Percentiles rank a stretch among this genome's conserved stretches.
Conservation (phyloP, 2,329 filamentous ascomycete species). For the Colletotrichum plurivorum region DNA sequence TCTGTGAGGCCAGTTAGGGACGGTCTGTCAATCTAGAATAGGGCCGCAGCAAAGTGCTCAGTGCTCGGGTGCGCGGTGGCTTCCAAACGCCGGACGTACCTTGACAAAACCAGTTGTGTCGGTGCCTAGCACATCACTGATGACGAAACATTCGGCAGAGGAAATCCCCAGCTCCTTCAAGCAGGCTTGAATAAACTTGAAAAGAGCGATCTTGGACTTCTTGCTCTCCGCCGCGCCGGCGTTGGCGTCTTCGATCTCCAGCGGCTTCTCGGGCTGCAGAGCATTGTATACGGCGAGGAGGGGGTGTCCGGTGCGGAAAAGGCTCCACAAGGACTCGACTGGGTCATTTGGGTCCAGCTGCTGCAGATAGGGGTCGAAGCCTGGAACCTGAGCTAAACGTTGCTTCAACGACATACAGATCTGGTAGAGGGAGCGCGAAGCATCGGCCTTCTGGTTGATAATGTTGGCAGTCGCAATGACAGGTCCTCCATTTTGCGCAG, state of each 20-base stretch:
- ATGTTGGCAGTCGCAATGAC: constrained; percentile 90
- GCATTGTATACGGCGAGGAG: constrained; percentile 92
- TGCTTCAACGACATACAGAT: constrained; percentile 90
- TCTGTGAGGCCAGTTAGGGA: constrained; percentile 54
- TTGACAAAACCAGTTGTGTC: constrained; percentile 99
- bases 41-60: background rate
- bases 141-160: constrained; percentile 88
- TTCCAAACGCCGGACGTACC: constrained; percentile 60
- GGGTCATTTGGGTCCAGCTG: constrained; percentile 81
- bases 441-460: constrained; percentile 96
- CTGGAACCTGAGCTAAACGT: constrained; percentile 85
- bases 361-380: constrained; percentile 81
- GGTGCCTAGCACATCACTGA: constrained; percentile 91
- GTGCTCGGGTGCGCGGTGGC: constrained; percentile 4
- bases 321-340: constrained; percentile 91
- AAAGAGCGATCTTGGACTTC: constrained; percentile 87
- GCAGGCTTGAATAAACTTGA: constrained; percentile 93
- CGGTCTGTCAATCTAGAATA: background rate
- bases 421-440: constrained; percentile 92
- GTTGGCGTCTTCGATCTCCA: constrained; percentile 76
- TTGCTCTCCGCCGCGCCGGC: constrained; percentile 75
- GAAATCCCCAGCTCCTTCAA: constrained; percentile 85
- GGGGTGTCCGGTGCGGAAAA: constrained; percentile 86
- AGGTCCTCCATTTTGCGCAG: constrained; percentile 67
- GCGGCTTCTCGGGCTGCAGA: constrained; percentile 77